A percentile compares a stretch with the other conserved stretches of the same genome.
These are phyloP conservation scores for Akebia trifoliata DNA, from an alignment of 164 flowering plant genomes.

Conservation along the genomic window DNA sequence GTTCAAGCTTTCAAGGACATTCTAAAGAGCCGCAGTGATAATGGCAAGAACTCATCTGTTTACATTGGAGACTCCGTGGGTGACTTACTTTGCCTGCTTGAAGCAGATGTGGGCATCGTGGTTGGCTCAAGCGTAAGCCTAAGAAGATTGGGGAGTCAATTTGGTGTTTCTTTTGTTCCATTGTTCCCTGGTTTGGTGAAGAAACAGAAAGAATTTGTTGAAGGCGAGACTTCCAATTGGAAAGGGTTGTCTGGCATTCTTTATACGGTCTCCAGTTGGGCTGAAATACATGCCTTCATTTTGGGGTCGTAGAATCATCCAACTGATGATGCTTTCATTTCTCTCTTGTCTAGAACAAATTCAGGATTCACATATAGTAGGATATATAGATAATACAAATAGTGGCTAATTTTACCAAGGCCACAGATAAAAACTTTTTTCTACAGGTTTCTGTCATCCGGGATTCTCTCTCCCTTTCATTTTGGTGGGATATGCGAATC, in stretches of 20 bases:
- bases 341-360: conserved; percentile 1
- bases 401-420: conserved; percentile 24
- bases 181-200: conserved; percentile 32
- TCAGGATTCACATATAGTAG: conserved; percentile 18
- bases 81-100: conserved; percentile 35
- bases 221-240: conserved; percentile 17
- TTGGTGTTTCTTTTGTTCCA: conserved; percentile 33
- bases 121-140: conserved; percentile 32
- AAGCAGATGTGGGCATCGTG: conserved; percentile 35
- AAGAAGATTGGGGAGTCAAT: conserved; percentile 24
- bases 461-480: background rate
- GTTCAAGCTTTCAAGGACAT: conserved; percentile 23
- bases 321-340: background rate
- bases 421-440: conserved; percentile 18
- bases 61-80: conserved; percentile 35
- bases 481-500: background rate
- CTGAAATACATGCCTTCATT: conserved; percentile 34
- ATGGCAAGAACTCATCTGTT: conserved; percentile 19
- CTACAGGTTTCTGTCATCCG: conserved; percentile 15
- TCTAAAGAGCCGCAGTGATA: conserved; percentile 12
- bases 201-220: conserved; percentile 24
- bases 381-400: conserved; percentile 11
- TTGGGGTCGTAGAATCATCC: conserved; percentile 16
- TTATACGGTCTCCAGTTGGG: conserved; percentile 34
- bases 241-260: conserved; percentile 30